Evolutionary conservation across 306 rosid genomes (phyloP), one percentile per base, ranked within the genome.

Genomic region (Oemleria cerasiformis): DNA sequence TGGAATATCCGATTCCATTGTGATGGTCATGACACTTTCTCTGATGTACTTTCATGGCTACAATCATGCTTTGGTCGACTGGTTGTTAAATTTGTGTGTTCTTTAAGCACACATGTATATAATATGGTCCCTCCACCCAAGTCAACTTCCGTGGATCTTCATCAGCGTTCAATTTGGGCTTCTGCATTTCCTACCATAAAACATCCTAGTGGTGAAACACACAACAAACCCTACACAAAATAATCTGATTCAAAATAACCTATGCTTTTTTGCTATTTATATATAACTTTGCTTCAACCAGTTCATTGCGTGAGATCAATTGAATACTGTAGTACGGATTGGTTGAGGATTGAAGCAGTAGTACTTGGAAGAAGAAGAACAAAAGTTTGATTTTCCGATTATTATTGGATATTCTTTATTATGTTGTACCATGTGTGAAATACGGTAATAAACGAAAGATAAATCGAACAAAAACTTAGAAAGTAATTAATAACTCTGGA

Each of bases 1-100:
- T 82, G 79, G 89, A 80, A 88, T 88, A 88, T 84, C n/a, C 95
- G 81, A 45, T 15, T 57, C 69, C 72, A 67, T 45, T 75, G 58
- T 63, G 59, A 56, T 49, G 49, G 69, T 65, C 71, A 30, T 7
- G 21, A 19, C 77, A 58, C 77, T 34, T 65, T 45, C 65, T 50
- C 47, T 30, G 36, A 17, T 10, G 66, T 65, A 20, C 65, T 69
- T 61, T 80, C 84, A 25, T 59, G 58, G 54, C 59, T 71, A 17
- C 60, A 66, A 80, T 80, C 80, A 80, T 75, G 7, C 74, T 75
- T 56, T 55, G 54, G 50, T 65, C 63, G 80, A 80, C 74, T 59
- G 59, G 51, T 21, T 65, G 25, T 3, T 30, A 30, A 14, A 38
- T 43, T 68, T 38, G 23, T 42, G 17, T 19, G 1, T 21, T 30